Percentiles rank a stretch among this genome's conserved stretches.
Evolutionary conservation across 257 asterid species (phyloP).

Genomic region (Nicotiana tomentosiformis): DNA sequence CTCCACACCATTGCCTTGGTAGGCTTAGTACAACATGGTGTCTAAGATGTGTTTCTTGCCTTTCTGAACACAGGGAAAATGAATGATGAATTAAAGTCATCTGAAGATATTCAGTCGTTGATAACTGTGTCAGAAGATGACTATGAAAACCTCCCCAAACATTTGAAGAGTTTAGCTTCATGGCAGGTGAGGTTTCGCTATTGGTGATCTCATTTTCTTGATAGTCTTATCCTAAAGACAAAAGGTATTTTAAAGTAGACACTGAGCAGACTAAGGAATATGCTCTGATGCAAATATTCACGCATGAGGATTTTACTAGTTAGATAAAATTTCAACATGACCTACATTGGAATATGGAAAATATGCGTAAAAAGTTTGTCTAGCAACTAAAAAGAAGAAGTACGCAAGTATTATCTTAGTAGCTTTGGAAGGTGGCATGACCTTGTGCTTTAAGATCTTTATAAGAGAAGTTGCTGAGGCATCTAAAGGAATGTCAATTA

Average conservation of each 20-base stretch:
- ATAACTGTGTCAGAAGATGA: slow-evolving; percentile 50
- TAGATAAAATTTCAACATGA: neutral
- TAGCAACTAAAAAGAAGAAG: neutral
- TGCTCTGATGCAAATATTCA: neutral
- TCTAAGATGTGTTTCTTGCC: slow-evolving; percentile 15
- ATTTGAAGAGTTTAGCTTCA: slow-evolving; percentile 62
- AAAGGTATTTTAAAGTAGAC: neutral
- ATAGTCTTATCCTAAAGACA: neutral
- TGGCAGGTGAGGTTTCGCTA: slow-evolving; percentile 63
- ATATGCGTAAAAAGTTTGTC: neutral
- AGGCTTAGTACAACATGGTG: neutral
- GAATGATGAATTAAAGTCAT: slow-evolving; percentile 17
- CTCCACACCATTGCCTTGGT: neutral
- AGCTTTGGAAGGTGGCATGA: neutral
- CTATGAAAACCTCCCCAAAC: slow-evolving; percentile 72
- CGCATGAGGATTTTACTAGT: neutral
- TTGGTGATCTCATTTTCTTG: slow-evolving; percentile 1
- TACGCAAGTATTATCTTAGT: neutral
- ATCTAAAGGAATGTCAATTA: neutral
- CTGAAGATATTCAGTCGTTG: slow-evolving; percentile 26
- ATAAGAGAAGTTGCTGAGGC: neutral
- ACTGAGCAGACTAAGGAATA: neutral
- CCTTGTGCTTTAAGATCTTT: neutral
- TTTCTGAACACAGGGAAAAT: slow-evolving; percentile 24
- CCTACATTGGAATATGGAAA: neutral